Evolutionary conservation across 106 monocot species (phyloP).

Genomic region (Apostasia ramifera): DNA sequence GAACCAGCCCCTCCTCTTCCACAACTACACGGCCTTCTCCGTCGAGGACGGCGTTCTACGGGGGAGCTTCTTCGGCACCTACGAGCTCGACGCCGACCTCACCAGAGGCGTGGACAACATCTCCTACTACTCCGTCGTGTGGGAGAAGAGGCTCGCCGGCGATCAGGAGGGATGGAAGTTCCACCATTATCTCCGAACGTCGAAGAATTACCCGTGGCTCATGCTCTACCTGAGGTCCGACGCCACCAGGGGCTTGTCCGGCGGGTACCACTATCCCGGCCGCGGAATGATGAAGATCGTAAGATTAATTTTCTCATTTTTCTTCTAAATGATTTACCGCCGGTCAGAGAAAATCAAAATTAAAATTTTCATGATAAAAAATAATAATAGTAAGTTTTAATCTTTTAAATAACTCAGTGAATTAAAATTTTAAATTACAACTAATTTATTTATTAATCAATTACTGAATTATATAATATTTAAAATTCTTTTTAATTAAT

Average conservation of each 20-base stretch:
- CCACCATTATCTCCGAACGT: slow-evolving; percentile 57
- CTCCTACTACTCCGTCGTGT: slow-evolving; percentile 61
- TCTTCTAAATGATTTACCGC: neutral
- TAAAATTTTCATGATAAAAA: too few species aligned
- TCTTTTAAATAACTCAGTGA: too few species aligned
- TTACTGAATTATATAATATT: too few species aligned
- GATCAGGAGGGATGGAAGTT: slow-evolving; percentile 50
- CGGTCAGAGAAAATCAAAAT: too few species aligned
- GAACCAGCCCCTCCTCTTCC: slow-evolving; percentile 75
- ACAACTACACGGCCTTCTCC: slow-evolving; percentile 28
- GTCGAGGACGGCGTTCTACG: slow-evolving; percentile 16
- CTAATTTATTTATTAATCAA: too few species aligned
- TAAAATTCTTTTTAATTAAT: too few species aligned
- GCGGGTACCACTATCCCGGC: slow-evolving; percentile 77
- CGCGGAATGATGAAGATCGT: slow-evolving; percentile 80
- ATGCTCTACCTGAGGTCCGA: slow-evolving; percentile 90
- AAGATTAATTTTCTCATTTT: slow-evolving; percentile 13
- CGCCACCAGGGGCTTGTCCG: slow-evolving; percentile 72
- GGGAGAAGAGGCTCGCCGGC: slow-evolving; percentile 59
- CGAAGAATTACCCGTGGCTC: slow-evolving; percentile 73
- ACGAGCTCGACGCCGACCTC: slow-evolving; percentile 47
- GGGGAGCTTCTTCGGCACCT: slow-evolving; percentile 57
- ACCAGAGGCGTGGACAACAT: neutral
- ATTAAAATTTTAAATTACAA: too few species aligned
- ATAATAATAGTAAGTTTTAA: too few species aligned